Conservation (phyloP, 257 asterid species). For the Solanum etuberosum region DNA sequence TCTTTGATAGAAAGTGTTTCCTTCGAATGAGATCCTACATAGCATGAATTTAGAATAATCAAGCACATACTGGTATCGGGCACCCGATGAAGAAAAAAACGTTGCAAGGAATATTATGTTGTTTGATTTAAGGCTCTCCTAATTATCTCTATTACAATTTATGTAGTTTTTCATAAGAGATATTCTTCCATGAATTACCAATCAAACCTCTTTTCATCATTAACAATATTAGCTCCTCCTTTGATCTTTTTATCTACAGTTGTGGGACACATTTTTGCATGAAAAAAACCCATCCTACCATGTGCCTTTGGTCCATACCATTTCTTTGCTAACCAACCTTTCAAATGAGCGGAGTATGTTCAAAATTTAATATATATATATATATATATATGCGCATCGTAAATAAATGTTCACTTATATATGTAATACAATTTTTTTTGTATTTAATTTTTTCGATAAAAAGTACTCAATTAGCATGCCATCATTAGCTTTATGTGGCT, state of each 20-base stretch:
- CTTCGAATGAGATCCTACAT: fast-evolving
- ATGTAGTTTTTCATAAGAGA: conserved; percentile 3
- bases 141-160: background rate
- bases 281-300: conserved; percentile 6
- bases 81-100: too few relatives aligned
- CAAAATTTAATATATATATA: too few relatives aligned
- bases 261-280: conserved; percentile 3
- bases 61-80: too few relatives aligned
- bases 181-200: background rate
- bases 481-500: too few relatives aligned
- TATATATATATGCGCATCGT: too few relatives aligned
- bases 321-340: background rate
- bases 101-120: conserved; percentile 24
- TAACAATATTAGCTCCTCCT: conserved; percentile 3
- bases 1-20: fast-evolving
- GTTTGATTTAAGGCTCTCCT: background rate
- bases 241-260: conserved; percentile 4
- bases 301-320: conserved; percentile 9
- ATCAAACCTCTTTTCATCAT: conserved; percentile 17
- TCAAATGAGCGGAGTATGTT: too few relatives aligned
- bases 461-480: too few relatives aligned
- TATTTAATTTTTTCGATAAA: too few relatives aligned
- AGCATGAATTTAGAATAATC: fast-evolving
- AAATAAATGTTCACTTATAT: too few relatives aligned
- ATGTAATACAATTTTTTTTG: too few relatives aligned